Conservation (phyloP, 306 rosid species). For the Citrullus amarus region DNA sequence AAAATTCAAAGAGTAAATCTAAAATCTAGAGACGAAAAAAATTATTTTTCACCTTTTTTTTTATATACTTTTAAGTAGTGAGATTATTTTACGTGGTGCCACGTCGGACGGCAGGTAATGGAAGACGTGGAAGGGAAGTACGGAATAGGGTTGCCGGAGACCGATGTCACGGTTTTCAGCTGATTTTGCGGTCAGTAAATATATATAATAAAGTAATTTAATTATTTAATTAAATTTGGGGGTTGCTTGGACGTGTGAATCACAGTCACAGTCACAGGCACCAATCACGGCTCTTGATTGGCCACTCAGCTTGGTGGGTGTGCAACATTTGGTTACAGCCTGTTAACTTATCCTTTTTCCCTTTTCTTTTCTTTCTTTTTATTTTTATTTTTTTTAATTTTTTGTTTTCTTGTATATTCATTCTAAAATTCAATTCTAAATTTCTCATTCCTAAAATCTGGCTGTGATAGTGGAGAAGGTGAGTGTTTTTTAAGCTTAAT, state of each 20-base stretch:
- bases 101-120: conserved; percentile 7
- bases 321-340: conserved; percentile 1
- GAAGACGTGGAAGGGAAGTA: conserved; percentile 13
- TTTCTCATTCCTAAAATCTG: background rate
- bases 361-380: background rate
- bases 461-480: background rate
- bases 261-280: conserved; percentile 8
- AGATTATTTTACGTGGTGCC: background rate
- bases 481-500: conserved; percentile 9
- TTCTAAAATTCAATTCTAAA: background rate
- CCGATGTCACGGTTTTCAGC: conserved; percentile 32
- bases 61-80: background rate
- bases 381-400: background rate
- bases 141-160: conserved; percentile 21
- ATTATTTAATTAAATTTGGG: background rate
- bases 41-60: too few relatives aligned
- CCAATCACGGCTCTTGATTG: conserved; percentile 9
- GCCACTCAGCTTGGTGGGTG: background rate
- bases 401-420: background rate
- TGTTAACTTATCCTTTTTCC: background rate
- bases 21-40: too few relatives aligned
- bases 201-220: conserved; percentile 20
- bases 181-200: conserved; percentile 33
- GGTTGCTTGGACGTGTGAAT: conserved; percentile 2
- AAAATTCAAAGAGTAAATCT: too few relatives aligned